Base-by-base conservation (phyloP, 441 rosid species). In the Aquilaria agallochum region DNA sequence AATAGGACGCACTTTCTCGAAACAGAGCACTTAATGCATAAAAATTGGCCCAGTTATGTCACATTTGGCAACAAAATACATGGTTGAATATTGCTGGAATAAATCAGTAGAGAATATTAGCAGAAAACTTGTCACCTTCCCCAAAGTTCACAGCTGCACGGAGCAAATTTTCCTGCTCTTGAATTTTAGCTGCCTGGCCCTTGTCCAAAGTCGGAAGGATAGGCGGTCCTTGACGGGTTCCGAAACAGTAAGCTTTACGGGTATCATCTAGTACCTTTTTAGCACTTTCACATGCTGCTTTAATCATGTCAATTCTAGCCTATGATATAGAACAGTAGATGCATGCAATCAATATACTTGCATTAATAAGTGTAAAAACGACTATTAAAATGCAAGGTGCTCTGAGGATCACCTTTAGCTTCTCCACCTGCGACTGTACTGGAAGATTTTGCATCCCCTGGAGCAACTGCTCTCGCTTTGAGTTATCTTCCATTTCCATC, bases 281-380 rank as follows among this genome's bases (percentile, higher is more conserved):
- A 44, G 96, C 97, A 84, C 87, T 83, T 74, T 87, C 95, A 80
- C 98, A 95, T n/a, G 96, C 99, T 56, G 84, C 88, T 27, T 77
- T 92, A 71, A 95, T 95, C 94, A 76, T 87, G 15, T 87, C 88
- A 36, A 95, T 87, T 76, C 97, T 87, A 56, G 80, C 77, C 98
- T 90, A 83, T 65, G 75, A 65, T 58, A 60, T 6, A 59, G 66
- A 65, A 53, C 70, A 57, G 45, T 48, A 68, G 47, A 46, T 14
- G 13, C 36, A 52, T 64, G 50, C 62, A 61, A 60, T 48, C 57
- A 60, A 32, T 30, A 15, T 15, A 13, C 13, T 6, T 48, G 15
- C 34, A 31, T 40, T 40, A 50, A 15, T 15, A 5, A 56, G 31
- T 8, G 53, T 53, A 31, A 47, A 49, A 5, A 2, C 3, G 32